Evolutionary conservation across 2,329 filamentous ascomycete genomes (phyloP).

Genomic region (Beauveria sp.): DNA sequence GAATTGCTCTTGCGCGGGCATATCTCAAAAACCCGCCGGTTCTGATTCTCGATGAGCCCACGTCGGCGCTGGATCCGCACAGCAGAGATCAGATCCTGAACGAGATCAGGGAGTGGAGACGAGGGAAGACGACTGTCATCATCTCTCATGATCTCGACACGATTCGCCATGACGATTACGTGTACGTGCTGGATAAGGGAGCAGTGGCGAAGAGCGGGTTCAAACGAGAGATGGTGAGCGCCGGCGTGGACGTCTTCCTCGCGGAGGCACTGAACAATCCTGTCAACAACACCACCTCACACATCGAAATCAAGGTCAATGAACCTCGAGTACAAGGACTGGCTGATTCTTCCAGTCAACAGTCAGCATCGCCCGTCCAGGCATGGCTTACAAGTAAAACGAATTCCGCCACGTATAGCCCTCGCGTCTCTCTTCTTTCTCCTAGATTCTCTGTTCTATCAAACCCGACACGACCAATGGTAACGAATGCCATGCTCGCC

Average conservation of each 20-base stretch:
- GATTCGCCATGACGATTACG: slow-evolving; percentile 63
- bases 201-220: slow-evolving; percentile 62
- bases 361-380: neutral
- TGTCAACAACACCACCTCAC: neutral
- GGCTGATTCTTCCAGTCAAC: neutral
- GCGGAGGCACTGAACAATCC: neutral
- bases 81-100: slow-evolving; percentile 64
- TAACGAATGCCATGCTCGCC: neutral
- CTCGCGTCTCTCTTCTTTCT: neutral
- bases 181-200: slow-evolving; percentile 72
- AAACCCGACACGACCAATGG: neutral
- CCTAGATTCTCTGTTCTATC: neutral
- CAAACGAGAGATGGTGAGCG: slow-evolving; percentile 39
- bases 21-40: slow-evolving; percentile 69
- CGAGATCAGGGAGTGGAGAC: slow-evolving; percentile 68
- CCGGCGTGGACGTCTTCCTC: neutral
- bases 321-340: neutral
- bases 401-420: neutral
- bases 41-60: slow-evolving; percentile 81
- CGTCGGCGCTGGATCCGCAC: slow-evolving; percentile 73
- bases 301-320: slow-evolving; percentile 1
- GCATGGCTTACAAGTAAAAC: neutral
- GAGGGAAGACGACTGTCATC: slow-evolving; percentile 78
- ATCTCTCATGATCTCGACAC: slow-evolving; percentile 86
- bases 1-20: slow-evolving; percentile 73